These are phyloP conservation scores for Fraxinus cuspidata DNA, from an alignment of 257 asterid species.

Conservation along the genomic window DNA sequence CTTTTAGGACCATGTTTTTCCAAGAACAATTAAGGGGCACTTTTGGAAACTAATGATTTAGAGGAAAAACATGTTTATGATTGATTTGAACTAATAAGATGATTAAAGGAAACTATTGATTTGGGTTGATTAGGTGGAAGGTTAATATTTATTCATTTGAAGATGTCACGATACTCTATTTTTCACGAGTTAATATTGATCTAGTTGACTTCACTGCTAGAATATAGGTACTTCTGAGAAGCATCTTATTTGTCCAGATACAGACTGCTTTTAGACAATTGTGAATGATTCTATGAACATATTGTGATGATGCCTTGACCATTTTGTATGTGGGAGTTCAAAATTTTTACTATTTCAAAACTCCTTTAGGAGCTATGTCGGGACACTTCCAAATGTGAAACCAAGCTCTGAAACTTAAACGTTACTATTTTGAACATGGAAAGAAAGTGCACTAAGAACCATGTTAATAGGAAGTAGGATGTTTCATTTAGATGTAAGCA, in stretches of 20 bases:
- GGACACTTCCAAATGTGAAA: not conserved
- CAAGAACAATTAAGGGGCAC: not conserved
- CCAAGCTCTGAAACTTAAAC: not conserved
- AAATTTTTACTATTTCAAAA: not conserved
- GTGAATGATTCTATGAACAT: not conserved
- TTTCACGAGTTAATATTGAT: not conserved
- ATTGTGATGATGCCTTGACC: not conserved
- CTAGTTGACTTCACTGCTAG: not conserved
- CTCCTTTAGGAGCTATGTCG: not conserved
- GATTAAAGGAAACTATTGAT: not conserved
- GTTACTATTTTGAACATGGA: not conserved
- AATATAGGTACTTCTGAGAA: not conserved
- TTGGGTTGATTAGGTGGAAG: not conserved
- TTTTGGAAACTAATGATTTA: not conserved
- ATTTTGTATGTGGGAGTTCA: not conserved
- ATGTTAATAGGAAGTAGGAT: not conserved
- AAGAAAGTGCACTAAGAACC: not conserved
- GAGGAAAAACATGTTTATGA: not conserved
- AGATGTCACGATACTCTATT: not conserved
- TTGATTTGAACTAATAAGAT: not conserved
- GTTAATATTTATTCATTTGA: not conserved
- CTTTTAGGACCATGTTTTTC: not conserved
- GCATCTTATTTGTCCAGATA: not conserved
- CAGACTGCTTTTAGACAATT: not conserved
- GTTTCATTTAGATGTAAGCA: not conserved